These are phyloP conservation scores for Aspergillus asperescens DNA, from an alignment of 495 filamentous ascomycete genomes.

Conservation along the genomic window DNA sequence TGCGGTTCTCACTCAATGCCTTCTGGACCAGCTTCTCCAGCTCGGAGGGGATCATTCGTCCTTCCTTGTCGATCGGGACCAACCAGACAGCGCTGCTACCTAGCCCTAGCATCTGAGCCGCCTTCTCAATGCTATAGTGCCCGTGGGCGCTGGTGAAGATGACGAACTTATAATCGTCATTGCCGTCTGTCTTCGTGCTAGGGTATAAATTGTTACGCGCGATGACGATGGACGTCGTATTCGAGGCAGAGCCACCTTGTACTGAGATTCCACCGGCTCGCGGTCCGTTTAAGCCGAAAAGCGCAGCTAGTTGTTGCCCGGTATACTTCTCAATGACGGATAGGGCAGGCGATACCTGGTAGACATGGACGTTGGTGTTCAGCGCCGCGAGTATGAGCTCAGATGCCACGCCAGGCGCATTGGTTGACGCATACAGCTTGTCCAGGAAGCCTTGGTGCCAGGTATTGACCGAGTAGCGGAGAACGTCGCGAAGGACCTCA, in stretches of 20 bases:
- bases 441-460: slow-evolving; percentile 96
- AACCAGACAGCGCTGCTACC: slow-evolving; percentile 65
- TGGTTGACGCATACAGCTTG: slow-evolving; percentile 82
- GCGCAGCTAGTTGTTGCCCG: slow-evolving; percentile 57
- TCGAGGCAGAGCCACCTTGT: slow-evolving; percentile 80
- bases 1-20: slow-evolving; percentile 58
- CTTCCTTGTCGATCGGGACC: slow-evolving; percentile 67
- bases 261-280: slow-evolving; percentile 82
- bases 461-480: slow-evolving; percentile 86
- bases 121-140: slow-evolving; percentile 94
- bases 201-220: slow-evolving; percentile 84
- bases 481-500: slow-evolving; percentile 55
- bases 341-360: slow-evolving; percentile 82
- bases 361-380: slow-evolving; percentile 90
- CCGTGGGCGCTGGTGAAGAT: slow-evolving; percentile 88
- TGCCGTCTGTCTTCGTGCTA: slow-evolving; percentile 64
- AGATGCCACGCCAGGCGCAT: slow-evolving; percentile 75
- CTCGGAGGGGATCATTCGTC: slow-evolving; percentile 63
- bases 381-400: slow-evolving; percentile 77
- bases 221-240: slow-evolving; percentile 81
- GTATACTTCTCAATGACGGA: slow-evolving; percentile 81
- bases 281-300: slow-evolving; percentile 70
- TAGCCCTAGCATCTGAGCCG: slow-evolving; percentile 78
- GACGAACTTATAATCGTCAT: slow-evolving; percentile 58
- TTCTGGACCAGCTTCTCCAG: slow-evolving; percentile 56